Conservation (phyloP, 306 rosid species). For the Vigna hirtella region DNA sequence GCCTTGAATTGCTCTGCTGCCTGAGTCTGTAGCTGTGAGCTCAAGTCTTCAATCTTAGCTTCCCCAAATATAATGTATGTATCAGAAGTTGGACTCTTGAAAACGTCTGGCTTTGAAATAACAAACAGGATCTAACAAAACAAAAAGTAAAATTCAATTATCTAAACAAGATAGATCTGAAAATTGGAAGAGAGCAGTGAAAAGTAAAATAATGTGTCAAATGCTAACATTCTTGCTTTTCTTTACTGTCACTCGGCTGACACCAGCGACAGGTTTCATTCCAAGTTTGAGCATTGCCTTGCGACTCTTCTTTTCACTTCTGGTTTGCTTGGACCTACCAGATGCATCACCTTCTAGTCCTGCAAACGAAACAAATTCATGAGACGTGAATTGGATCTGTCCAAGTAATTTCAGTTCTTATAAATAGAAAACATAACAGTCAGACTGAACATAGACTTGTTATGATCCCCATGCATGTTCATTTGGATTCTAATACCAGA, state of each 20-base stretch:
- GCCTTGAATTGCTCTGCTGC: slow-evolving; percentile 98
- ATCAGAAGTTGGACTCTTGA: slow-evolving; percentile 91
- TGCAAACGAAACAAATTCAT: slow-evolving; percentile 33
- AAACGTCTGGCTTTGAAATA: slow-evolving; percentile 88
- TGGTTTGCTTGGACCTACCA: slow-evolving; percentile 88
- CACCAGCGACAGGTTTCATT: slow-evolving; percentile 83
- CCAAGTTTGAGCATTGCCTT: slow-evolving; percentile 94
- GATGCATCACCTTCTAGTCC: slow-evolving; percentile 72
- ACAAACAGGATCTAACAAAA: slow-evolving; percentile 75
- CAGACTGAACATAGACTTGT: too few species aligned
- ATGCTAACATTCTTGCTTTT: slow-evolving; percentile 88
- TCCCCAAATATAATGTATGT: slow-evolving; percentile 87
- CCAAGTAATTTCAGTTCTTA: background rate
- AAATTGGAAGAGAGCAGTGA: background rate
- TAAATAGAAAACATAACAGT: too few species aligned
- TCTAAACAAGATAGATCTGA: background rate
- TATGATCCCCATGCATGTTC: background rate
- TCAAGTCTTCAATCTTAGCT: slow-evolving; percentile 91
- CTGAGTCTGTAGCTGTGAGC: slow-evolving; percentile 86
- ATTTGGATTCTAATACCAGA: slow-evolving; percentile 4
- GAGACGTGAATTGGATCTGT: background rate
- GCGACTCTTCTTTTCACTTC: slow-evolving; percentile 92
- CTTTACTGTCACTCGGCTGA: slow-evolving; percentile 85
- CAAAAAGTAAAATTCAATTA: background rate
- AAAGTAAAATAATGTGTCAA: background rate